Conservation (phyloP, 305 asterid species). For the Fraxinus velutina region DNA sequence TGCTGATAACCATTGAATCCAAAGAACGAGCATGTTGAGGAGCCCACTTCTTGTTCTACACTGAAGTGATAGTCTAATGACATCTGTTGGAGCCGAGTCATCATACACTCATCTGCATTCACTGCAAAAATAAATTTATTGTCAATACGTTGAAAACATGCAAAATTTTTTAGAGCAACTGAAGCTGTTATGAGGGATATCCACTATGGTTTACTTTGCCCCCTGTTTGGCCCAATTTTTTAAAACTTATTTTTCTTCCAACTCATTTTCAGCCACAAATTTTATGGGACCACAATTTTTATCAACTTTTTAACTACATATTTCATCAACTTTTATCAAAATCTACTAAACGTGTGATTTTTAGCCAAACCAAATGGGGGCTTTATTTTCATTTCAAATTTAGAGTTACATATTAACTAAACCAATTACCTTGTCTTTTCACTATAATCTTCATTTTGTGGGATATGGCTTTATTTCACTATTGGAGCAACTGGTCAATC, state of each 20-base stretch:
- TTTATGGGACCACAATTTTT: background rate
- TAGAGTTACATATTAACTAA: background rate
- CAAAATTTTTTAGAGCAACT: background rate
- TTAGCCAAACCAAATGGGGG: background rate
- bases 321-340: background rate
- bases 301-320: background rate
- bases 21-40: conserved; percentile 76
- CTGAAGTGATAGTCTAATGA: conserved; percentile 75
- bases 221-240: background rate
- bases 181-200: background rate
- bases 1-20: conserved; percentile 68
- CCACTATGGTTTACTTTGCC: background rate
- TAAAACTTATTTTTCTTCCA: background rate
- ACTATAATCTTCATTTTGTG: background rate
- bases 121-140: conserved; percentile 40
- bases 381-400: background rate
- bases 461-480: background rate
- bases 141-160: conserved; percentile 13
- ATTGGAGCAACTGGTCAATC: conserved; percentile 1
- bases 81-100: conserved; percentile 89
- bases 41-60: conserved; percentile 93
- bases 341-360: background rate
- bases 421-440: background rate
- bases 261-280: background rate
- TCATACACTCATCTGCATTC: conserved; percentile 80